Percentiles rank a stretch among this genome's conserved stretches.
Conservation (phyloP, 495 filamentous ascomycete genomes). For the Penicillium egyptiacum region DNA sequence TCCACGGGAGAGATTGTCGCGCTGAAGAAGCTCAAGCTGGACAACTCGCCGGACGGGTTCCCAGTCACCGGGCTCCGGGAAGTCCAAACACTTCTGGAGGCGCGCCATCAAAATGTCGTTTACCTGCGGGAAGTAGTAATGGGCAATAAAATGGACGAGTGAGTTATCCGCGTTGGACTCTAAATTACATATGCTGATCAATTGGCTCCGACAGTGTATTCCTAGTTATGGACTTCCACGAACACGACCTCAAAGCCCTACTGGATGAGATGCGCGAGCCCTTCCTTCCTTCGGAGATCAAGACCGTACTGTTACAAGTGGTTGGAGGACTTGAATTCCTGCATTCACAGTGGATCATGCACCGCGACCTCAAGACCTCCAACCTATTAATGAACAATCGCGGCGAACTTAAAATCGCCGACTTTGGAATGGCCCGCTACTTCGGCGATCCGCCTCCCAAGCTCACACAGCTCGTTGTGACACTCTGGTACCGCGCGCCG, state of each 20-base stretch:
- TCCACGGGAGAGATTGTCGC: slow-evolving; percentile 85
- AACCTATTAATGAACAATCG: slow-evolving; percentile 96
- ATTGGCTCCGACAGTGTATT: slow-evolving; percentile 63
- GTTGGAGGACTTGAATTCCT: slow-evolving; percentile 80
- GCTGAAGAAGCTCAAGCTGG: slow-evolving; percentile 92
- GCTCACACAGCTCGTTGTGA: slow-evolving; percentile 92
- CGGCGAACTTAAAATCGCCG: slow-evolving; percentile 91
- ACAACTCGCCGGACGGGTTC: slow-evolving; percentile 78
- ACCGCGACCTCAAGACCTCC: slow-evolving; percentile 95
- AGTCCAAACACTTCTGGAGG: slow-evolving; percentile 69
- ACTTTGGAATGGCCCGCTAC: slow-evolving; percentile 97
- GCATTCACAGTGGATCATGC: slow-evolving; percentile 88
- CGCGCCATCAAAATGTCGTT: slow-evolving; percentile 74
- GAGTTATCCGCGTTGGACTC: slow-evolving; percentile 27
- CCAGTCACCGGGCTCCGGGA: slow-evolving; percentile 91
- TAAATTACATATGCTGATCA: slow-evolving; percentile 4
- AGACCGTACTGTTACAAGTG: slow-evolving; percentile 84
- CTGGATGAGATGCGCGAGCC: slow-evolving; percentile 92
- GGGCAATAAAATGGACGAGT: slow-evolving; percentile 77
- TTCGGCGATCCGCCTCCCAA: slow-evolving; percentile 79
- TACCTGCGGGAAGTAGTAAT: slow-evolving; percentile 82
- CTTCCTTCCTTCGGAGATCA: slow-evolving; percentile 89
- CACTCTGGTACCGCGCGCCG: slow-evolving; percentile 93
- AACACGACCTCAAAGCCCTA: slow-evolving; percentile 95
- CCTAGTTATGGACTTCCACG: slow-evolving; percentile 96